A percentile compares a stretch with the other conserved stretches of the same genome.
These are phyloP conservation scores for Lactarius vividus DNA, from an alignment of 768 basidiomycete genomes.

Conservation along the genomic window DNA sequence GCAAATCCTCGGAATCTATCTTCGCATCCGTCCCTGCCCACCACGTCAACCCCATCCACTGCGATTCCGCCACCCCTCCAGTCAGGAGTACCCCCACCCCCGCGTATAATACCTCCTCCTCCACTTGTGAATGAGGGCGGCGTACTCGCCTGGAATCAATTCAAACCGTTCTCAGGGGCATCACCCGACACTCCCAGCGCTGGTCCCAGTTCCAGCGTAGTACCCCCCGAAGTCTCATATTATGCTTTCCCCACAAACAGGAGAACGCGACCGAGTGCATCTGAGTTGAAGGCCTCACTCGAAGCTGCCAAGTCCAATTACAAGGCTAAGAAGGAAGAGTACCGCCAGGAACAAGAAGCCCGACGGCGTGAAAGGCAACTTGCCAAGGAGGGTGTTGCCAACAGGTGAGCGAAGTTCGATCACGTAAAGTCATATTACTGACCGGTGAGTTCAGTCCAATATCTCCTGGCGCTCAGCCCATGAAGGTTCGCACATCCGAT, in stretches of 20 bases:
- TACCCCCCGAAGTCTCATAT: conserved; percentile 26
- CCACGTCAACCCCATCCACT: neutral
- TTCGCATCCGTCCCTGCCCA: neutral
- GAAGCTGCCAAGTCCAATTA: conserved; percentile 67
- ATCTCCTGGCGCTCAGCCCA: conserved; percentile 5
- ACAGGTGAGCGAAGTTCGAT: conserved; percentile 13
- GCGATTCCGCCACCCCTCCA: neutral
- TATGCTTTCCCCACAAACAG: conserved; percentile 22
- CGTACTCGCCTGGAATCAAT: conserved; percentile 23
- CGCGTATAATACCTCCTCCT: neutral
- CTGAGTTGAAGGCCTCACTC: conserved; percentile 37
- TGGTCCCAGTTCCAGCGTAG: neutral
- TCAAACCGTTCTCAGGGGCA: conserved; percentile 20
- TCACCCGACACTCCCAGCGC: conserved; percentile 1
- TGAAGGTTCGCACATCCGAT: neutral
- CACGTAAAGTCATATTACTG: neutral
- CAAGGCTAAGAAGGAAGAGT: conserved; percentile 67
- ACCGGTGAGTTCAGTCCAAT: conserved; percentile 14
- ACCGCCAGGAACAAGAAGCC: conserved; percentile 56
- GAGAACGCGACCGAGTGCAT: conserved; percentile 4
- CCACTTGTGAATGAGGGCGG: neutral
- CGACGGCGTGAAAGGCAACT: conserved; percentile 29
- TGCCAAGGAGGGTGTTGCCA: neutral
- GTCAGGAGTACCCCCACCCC: neutral
- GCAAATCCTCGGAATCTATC: neutral